Evolutionary conservation across 345 rosid genomes (phyloP), one percentile per base, ranked within the genome.

Genomic region (Pugionium cornutum): DNA sequence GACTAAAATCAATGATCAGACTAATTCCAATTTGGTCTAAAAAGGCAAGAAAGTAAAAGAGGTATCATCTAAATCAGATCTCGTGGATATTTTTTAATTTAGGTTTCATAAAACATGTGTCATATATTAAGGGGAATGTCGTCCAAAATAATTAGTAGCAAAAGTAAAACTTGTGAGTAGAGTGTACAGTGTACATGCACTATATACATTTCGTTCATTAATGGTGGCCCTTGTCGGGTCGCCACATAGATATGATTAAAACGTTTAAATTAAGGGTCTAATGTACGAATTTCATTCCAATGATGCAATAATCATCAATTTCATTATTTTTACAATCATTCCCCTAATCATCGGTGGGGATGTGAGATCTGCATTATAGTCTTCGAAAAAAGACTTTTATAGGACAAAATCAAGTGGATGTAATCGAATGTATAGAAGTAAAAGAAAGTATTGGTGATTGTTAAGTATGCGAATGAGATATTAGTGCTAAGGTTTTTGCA

Each of bases 161-260:
- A 68, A 58, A 68, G 66, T 28, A 69, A n/a, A 51, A 59, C 27
- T 69, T 30, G 67, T 51, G 67, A 60, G 67, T 18, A 18, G 0
- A 18, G 18, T 18, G 18, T 18, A 18, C 18, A 18, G 18, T 69
- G 73, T 69, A 69, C 53, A 39, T 59, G 53, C 73, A 69, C 73
- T 59, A 58, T 41, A 41, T 28, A 41, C 36, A 31, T 52, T 58
- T 69, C 10, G 30, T 52, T 50, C 60, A 36, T 10, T 40, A 40
- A 53, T 53, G 11, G 40, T 60, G 74, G 62, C 41, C 53, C 62
- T 43, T 59, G 62, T 70, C 75, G 68, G 62, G 50, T 53, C 48
- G 50, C 68, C 51, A 45, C 63, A 62, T 53, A 61, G 3, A 62
- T 36, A 53, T 62, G 35, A 36, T 33, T 26, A 49, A 4, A 18